Conservation (phyloP, 176 grass and related monocot species). For the Panicum miliaceum region DNA sequence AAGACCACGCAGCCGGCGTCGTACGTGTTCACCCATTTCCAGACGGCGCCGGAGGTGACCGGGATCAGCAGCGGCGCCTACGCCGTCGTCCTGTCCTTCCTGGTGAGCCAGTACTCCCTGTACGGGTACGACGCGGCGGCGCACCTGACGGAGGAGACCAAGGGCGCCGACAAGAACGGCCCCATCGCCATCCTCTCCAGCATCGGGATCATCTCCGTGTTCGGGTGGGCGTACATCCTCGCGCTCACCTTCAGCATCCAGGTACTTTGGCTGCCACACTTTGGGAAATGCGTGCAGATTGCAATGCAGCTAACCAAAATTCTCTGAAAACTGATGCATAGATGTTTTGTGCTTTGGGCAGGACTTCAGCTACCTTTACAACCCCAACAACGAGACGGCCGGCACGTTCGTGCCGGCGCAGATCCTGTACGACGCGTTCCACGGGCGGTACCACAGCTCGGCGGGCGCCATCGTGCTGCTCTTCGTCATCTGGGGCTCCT, state of each 20-base stretch:
- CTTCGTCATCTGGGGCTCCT: conserved; percentile 95
- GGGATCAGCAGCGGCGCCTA: conserved; percentile 77
- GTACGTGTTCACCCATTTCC: conserved; percentile 88
- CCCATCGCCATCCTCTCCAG: conserved; percentile 96
- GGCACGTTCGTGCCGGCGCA: conserved; percentile 86
- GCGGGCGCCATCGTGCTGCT: conserved; percentile 77
- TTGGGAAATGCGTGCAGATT: neutral
- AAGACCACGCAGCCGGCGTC: conserved; percentile 77
- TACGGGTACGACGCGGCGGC: conserved; percentile 97
- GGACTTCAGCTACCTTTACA: conserved; percentile 77
- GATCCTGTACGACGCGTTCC: conserved; percentile 96
- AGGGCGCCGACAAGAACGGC: conserved; percentile 90
- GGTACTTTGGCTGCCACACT: conserved; percentile 31
- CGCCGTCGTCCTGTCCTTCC: conserved; percentile 72
- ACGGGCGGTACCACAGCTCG: conserved; percentile 75
- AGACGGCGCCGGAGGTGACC: conserved; percentile 65
- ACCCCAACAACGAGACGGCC: conserved; percentile 73
- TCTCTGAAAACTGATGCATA: neutral
- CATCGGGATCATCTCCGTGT: conserved; percentile 93
- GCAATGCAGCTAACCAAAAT: neutral
- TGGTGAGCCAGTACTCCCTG: conserved; percentile 97
- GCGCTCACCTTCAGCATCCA: conserved; percentile 99
- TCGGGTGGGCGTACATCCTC: conserved; percentile 98
- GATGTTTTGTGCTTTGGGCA: neutral
- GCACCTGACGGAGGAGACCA: conserved; percentile 97